Evolutionary conservation across 2,329 filamentous ascomycete species (phyloP).

Genomic region (Sclerotiophoma versabilis): DNA sequence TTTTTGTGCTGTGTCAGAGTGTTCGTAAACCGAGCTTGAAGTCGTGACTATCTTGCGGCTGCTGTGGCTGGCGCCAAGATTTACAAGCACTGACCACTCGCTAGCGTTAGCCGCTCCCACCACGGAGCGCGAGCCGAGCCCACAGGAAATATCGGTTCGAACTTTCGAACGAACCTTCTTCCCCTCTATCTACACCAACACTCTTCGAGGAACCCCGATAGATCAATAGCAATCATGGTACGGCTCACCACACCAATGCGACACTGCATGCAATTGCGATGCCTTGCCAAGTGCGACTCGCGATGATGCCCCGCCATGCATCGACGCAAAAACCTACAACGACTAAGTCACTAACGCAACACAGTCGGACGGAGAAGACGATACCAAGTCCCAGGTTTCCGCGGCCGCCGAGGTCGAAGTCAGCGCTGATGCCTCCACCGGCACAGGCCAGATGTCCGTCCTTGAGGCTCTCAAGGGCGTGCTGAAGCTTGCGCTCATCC

Average conservation of each 20-base stretch:
- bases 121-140: too few species aligned
- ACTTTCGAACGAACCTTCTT: conserved; percentile 21
- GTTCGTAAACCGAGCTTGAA: not conserved
- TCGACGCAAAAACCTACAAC: conserved; percentile 1
- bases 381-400: conserved; percentile 79
- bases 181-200: conserved; percentile 30
- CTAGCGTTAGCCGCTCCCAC: conserved; percentile 12
- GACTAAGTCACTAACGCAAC: conserved; percentile 26
- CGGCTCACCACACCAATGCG: conserved; percentile 16
- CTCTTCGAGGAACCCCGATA: conserved; percentile 57
- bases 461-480: conserved; percentile 99
- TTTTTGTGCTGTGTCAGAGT: not conserved
- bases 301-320: conserved; percentile 9
- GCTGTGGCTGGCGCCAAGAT: conserved; percentile 9
- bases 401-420: conserved; percentile 95
- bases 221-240: conserved; percentile 52
- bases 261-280: not conserved
- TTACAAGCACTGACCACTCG: conserved; percentile 2
- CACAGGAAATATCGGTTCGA: conserved; percentile 11
- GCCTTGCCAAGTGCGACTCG: not conserved
- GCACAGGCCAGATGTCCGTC: conserved; percentile 93
- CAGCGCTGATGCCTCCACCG: conserved; percentile 80
- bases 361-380: conserved; percentile 99
- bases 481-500: conserved; percentile 97
- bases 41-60: too few species aligned